Conservation (phyloP, 2,329 filamentous ascomycete genomes). For the Aspergillus fischeri region DNA sequence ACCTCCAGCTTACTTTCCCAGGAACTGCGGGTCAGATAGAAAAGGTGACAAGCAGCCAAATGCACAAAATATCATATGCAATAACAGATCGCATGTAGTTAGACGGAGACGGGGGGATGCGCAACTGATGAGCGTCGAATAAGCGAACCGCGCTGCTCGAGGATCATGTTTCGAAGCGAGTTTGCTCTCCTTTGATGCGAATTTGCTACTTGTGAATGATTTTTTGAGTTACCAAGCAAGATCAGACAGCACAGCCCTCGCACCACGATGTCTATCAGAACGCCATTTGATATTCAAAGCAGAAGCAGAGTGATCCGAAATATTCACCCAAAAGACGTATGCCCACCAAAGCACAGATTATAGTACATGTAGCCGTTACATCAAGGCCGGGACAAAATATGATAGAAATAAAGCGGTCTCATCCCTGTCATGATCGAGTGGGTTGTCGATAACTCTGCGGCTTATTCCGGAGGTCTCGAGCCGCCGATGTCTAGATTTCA, state of each 20-base stretch:
- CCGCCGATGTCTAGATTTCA: neutral
- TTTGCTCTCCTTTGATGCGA: neutral
- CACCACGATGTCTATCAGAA: constrained; percentile 12
- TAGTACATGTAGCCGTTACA: constrained; percentile 23
- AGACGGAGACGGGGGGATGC: neutral
- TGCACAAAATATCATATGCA: neutral
- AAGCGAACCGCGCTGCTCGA: neutral
- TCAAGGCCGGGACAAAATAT: constrained; percentile 8
- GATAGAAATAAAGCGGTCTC: neutral
- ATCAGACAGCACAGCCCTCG: neutral
- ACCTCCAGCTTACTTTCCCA: neutral
- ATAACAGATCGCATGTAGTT: neutral
- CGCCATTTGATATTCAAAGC: constrained; percentile 7
- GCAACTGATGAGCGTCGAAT: no score
- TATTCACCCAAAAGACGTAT: constrained; percentile 11
- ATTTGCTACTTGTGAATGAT: neutral
- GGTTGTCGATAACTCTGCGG: neutral
- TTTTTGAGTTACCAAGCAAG: neutral
- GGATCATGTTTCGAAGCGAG: neutral
- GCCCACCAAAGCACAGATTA: constrained; percentile 20
- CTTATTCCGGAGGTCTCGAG: neutral
- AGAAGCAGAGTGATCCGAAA: neutral
- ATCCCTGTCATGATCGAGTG: neutral
- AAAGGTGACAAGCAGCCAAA: neutral
- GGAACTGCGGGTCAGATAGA: neutral